Evolutionary conservation across 768 basidiomycete species (phyloP).

Genomic region (Boletus vermiculosoides): DNA sequence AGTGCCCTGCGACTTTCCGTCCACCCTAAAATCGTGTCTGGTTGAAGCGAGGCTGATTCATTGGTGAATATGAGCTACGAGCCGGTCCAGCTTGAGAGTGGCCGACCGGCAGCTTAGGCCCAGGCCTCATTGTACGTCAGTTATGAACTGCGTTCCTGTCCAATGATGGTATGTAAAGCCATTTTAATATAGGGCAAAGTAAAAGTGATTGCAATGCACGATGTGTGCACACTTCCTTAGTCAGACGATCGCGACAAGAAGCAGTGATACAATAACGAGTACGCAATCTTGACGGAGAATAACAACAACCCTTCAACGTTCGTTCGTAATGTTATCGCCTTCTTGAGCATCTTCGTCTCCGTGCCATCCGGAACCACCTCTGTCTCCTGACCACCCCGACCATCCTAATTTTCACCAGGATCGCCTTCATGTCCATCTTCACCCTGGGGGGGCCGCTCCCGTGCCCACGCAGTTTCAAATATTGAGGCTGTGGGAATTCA

Average conservation of each 20-base stretch:
- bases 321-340: not conserved
- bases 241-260: not conserved
- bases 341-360: not conserved
- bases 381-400: not conserved
- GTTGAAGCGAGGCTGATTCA: not conserved
- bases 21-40: not conserved
- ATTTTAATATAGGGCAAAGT: not conserved
- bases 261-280: not conserved
- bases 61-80: not conserved
- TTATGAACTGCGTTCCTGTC: not conserved
- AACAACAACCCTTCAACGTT: not conserved
- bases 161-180: not conserved
- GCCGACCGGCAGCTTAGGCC: not conserved
- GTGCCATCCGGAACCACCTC: not conserved
- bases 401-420: not conserved
- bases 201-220: not conserved
- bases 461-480: not conserved
- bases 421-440: not conserved
- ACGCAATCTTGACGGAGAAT: not conserved
- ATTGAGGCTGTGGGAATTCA: not conserved
- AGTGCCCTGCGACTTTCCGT: not conserved
- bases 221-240: not conserved
- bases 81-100: not conserved
- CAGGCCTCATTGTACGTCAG: not conserved
- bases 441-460: not conserved